Evolutionary conservation across 1,139 yeast genomes (phyloP).

Genomic region (Saccharomycopsis crataegensis): DNA sequence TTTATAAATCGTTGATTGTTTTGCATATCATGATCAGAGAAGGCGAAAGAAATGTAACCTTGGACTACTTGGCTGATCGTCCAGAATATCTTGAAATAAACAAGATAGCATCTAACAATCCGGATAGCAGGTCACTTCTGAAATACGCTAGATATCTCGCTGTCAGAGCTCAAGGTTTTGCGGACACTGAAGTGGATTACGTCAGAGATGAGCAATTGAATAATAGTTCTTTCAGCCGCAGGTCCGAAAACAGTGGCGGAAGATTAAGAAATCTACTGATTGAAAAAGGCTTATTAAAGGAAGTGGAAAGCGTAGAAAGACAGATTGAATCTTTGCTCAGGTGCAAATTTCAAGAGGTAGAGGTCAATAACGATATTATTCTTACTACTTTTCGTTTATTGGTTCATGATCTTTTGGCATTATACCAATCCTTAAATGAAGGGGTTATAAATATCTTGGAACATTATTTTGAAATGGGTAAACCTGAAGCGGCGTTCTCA

Average conservation of each 20-base stretch:
- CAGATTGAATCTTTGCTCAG: slow-evolving; percentile 72
- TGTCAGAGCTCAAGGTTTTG: slow-evolving; percentile 63
- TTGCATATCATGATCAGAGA: slow-evolving; percentile 88
- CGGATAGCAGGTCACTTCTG: slow-evolving; percentile 57
- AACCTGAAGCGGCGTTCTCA: slow-evolving; percentile 79
- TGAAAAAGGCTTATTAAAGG: slow-evolving; percentile 78
- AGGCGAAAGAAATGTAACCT: slow-evolving; percentile 68
- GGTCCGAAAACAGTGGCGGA: slow-evolving; percentile 18
- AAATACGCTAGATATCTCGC: slow-evolving; percentile 69
- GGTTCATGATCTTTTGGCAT: slow-evolving; percentile 75
- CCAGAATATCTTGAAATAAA: slow-evolving; percentile 49
- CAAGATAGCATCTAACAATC: slow-evolving; percentile 31
- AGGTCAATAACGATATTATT: slow-evolving; percentile 71
- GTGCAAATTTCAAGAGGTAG: slow-evolving; percentile 64
- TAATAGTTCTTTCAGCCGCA: slow-evolving; percentile 29
- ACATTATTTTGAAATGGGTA: slow-evolving; percentile 89
- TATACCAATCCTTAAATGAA: slow-evolving; percentile 87
- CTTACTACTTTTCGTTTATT: slow-evolving; percentile 79
- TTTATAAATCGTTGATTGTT: slow-evolving; percentile 77
- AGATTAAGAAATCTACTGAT: slow-evolving; percentile 55
- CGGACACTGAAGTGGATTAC: slow-evolving; percentile 60
- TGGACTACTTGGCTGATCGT: slow-evolving; percentile 55
- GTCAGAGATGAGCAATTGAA: slow-evolving; percentile 62
- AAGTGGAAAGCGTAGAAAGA: slow-evolving; percentile 74
- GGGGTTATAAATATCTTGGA: slow-evolving; percentile 90